Percentiles rank a stretch among this genome's conserved stretches.
phyloP scores from a whole-genome alignment of 148 eudicot genomes.

The Chenopodium album region DNA sequence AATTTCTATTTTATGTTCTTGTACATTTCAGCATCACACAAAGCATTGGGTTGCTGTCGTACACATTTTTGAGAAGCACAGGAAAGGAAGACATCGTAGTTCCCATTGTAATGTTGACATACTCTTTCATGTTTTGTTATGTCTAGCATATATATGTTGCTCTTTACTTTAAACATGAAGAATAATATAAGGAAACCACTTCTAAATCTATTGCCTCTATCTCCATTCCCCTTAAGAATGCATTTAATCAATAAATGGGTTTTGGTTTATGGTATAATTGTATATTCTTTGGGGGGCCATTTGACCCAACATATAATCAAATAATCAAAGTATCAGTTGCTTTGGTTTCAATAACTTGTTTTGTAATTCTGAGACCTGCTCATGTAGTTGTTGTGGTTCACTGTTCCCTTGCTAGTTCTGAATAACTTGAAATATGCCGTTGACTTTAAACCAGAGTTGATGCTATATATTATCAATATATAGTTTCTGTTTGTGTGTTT shows the following conservation, averaged over 20 bases:
- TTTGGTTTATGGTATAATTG: neutral
- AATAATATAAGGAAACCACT: neutral
- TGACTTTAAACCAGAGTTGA: neutral
- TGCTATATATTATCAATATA: neutral
- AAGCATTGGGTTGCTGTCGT: slow-evolving; percentile 88
- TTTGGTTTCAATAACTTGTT: neutral
- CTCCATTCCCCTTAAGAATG: neutral
- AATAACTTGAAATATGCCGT: neutral
- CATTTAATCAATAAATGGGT: neutral
- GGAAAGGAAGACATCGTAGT: slow-evolving; percentile 97
- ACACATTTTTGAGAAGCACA: slow-evolving; percentile 83
- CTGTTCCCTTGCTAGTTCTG: neutral
- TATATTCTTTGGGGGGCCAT: neutral
- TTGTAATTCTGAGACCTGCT: neutral
- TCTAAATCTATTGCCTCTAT: neutral
- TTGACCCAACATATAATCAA: neutral
- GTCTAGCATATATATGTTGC: neutral
- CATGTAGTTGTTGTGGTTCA: neutral
- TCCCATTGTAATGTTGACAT: slow-evolving; percentile 68
- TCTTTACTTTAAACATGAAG: neutral
- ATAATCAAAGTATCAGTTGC: neutral
- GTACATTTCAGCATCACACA: slow-evolving; percentile 45
- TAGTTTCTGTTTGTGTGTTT: neutral
- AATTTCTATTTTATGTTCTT: slow-evolving; percentile 2
- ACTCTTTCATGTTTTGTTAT: neutral